Conservation (phyloP, 768 basidiomycete species). For the Lentinula raphanica region DNA sequence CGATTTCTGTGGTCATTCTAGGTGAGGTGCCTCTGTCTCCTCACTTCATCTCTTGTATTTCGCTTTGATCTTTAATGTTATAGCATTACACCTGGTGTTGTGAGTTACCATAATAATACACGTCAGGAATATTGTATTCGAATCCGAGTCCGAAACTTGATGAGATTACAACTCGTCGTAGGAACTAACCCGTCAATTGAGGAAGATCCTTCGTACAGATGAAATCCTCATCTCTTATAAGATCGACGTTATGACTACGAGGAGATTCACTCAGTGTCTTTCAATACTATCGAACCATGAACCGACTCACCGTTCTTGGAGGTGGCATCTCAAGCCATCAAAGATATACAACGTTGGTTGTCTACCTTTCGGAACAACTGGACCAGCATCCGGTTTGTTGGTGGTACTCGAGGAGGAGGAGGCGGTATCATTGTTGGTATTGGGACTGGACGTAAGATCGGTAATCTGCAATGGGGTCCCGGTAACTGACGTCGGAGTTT, state of each 20-base stretch:
- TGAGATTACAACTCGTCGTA: background rate
- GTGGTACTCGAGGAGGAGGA: background rate
- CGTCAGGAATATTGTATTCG: no score
- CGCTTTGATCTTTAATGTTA: no score
- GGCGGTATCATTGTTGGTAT: background rate
- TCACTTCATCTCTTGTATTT: no score
- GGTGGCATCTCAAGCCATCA: conserved; percentile 8
- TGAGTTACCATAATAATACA: no score
- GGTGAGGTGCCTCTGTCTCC: no score
- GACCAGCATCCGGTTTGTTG: background rate
- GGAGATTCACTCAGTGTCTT: background rate
- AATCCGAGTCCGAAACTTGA: no score
- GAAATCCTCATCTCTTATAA: conserved; percentile 9
- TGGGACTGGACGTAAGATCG: background rate
- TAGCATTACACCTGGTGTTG: no score
- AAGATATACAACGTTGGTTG: conserved; percentile 1
- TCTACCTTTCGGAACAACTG: background rate
- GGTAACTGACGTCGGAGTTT: background rate
- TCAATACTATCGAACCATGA: background rate
- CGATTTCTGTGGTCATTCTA: no score
- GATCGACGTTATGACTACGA: background rate
- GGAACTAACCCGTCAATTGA: background rate
- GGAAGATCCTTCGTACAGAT: conserved; percentile 1
- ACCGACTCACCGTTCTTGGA: background rate
- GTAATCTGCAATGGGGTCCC: background rate